Base-by-base conservation (phyloP, 2,329 filamentous ascomycete species). In the Fusarium sp. region DNA sequence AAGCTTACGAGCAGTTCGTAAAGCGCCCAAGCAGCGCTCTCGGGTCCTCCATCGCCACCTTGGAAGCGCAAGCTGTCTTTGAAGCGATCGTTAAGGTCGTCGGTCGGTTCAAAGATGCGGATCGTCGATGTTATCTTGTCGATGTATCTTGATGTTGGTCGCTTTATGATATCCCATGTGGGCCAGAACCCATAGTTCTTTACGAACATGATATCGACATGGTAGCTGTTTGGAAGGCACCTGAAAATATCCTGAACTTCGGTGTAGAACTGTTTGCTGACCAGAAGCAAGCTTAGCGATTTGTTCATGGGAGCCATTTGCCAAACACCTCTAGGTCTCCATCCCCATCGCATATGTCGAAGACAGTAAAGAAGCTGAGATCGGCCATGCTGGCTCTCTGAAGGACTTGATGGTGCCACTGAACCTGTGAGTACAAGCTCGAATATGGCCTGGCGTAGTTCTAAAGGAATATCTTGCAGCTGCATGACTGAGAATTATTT, bases 161-260 rank as follows among this genome's bases (percentile, higher is more conserved):
- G 44, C 26, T 59, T 65, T 2, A 24, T 30, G 5, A 72, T 16
- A 9, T 42, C 15, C 61, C 57, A 73, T 2, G 70, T 70, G 0
- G 57, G 33, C 70, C 57, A 73, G 1, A 70, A 26, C 4, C 70
- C 65, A 12, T 35, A 30, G 14, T 53, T 16, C 8, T 70, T 70
- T 1, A 73, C 36, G 18, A 70, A 50, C 60, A 70, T 73, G 15
- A 73, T 39, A 15, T 73, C 65, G 18, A 73, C 56, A 6, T 73
- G 36, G 11, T 63, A 70, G 4, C n/a, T 13, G 1, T 54, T 53
- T 4, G 48, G 31, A 2, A 62, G 12, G 9, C 22, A 20, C 1
- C 15, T 3, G 4, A 58, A 5, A 4, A 73, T 20, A 22, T 57
- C 10, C 16, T 48, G 15, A 2, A 57, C 33, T 16, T 63, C 54